Base-by-base conservation (phyloP, 345 rosid species). In the Camelina laxa region DNA sequence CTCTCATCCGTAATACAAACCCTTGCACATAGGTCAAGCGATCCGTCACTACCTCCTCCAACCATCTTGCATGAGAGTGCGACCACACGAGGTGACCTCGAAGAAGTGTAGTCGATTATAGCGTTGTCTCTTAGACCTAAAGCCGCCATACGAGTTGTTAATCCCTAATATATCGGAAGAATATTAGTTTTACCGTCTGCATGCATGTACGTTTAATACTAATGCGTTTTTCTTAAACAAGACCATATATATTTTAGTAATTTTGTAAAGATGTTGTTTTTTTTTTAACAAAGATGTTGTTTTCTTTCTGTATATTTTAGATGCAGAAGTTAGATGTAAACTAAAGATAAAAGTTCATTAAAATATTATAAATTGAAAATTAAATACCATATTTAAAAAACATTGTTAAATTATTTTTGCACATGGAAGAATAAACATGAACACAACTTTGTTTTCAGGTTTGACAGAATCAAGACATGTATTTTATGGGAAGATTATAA, bases 21-120 rank as follows among this genome's bases (percentile, higher is more conserved):
- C 73, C 90, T 85, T 7, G 86, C 96, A 58, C 95, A 90, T 51
- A 90, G 70, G 44, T 89, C 96, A 6, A 87, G 67, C 12, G 91
- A 85, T 48, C 98, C 92, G 56, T 90, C 96, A 61, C 88, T 90
- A 51, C 95, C 95, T 59, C 95, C 98, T 50, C 96, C 98, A 12
- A 90, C 90, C 91, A 87, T 88, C 73, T 93, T 91, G 83, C 96
- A 91, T 62, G 91, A 89, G 9, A 93, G 77, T 33, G 93, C 86
- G 20, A 93, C 87, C 22, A 82, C 84, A 59, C 85, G 82, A 1
- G 86, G 72, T 5, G 88, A 86, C 70, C 89, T 80, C 4, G 77
- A 47, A 24, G 53, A 69, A 13, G 81, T 83, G 64, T 61, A 80
- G 49, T 90, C 98, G 3, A 74, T 66, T 1, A 30, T 80, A 67